Evolutionary conservation across 352 stramenopile genomes (phyloP), one percentile per base, ranked within the genome.

Genomic region (Globisporangium middletonii): DNA sequence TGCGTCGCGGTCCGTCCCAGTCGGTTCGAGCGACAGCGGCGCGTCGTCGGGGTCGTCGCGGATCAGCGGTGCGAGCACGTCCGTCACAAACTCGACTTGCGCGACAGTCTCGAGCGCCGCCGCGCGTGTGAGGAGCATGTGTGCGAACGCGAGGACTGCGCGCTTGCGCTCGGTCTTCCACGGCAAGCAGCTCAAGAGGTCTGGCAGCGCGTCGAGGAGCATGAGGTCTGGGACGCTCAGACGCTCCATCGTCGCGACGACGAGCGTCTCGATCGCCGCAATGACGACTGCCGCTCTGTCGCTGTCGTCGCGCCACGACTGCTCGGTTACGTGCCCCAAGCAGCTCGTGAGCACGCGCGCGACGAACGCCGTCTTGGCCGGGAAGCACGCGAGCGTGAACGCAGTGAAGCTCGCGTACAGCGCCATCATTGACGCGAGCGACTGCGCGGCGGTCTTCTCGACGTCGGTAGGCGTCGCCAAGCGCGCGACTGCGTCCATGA

Each of bases 31-130:
- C 6, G 62, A 59, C n/a, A 69, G 38, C 18, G 63, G 46, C 19
- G 68, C 49, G 3, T 76, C 72, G 47, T 72, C 76, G 11, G 70
- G 72, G 41, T 91, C 83, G 51, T 97, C 89, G 35, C 82, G 82
- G 30, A 99, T 69, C 2, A 99, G 68, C 7, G 97, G 95, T 18
- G 87, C 69, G 48, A 99, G 79, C 33, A 98, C 12, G 6, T 80
- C 69, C 3, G 89, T 60, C 27, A 92, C 55, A 46, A 86, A 74
- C 33, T 83, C 73, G 43, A 81, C 75, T 38, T 87, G 64, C 26
- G 63, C 63, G 35, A 74, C 59, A n/a, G 67, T 43, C 16, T 47
- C 33, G 4, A 87, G 57, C 43, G 53, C 57, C 38, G 83, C 64
- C 4, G 76, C 60, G 2, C 78, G 69, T 19, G 63, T 60, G 26